Evolutionary conservation across 1,139 yeast species (phyloP).

Genomic region (Geotrichum bryndzae): DNA sequence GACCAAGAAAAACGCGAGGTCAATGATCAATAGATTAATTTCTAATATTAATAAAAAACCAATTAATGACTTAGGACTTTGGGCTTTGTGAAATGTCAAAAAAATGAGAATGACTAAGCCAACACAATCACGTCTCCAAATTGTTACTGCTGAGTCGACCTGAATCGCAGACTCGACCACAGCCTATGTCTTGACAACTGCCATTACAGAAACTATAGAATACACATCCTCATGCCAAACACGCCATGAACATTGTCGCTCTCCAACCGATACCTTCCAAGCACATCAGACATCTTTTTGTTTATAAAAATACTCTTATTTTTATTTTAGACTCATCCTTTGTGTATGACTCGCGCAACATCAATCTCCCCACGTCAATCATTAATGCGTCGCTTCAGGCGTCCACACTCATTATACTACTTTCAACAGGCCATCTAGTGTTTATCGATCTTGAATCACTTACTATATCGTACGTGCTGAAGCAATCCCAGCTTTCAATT

Average conservation of each 20-base stretch:
- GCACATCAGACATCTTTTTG: not conserved
- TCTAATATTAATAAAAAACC: too few species aligned
- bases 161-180: not conserved
- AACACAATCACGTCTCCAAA: too few species aligned
- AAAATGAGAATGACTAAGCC: too few species aligned
- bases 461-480: not conserved
- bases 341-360: not conserved
- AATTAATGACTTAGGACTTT: too few species aligned
- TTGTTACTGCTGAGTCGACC: not conserved
- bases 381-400: not conserved
- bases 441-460: not conserved
- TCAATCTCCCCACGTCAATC: not conserved
- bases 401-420: not conserved
- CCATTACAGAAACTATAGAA: not conserved
- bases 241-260: not conserved
- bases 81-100: too few species aligned
- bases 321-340: not conserved
- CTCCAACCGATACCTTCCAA: not conserved
- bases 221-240: not conserved
- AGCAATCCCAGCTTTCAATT: not conserved
- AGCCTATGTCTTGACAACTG: not conserved
- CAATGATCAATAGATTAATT: too few species aligned
- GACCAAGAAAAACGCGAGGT: too few species aligned
- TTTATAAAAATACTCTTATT: not conserved
- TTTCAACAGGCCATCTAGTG: not conserved